These are phyloP conservation scores for Gyromitra esculenta DNA, from an alignment of 2,329 filamentous ascomycete genomes.

Conservation along the genomic window DNA sequence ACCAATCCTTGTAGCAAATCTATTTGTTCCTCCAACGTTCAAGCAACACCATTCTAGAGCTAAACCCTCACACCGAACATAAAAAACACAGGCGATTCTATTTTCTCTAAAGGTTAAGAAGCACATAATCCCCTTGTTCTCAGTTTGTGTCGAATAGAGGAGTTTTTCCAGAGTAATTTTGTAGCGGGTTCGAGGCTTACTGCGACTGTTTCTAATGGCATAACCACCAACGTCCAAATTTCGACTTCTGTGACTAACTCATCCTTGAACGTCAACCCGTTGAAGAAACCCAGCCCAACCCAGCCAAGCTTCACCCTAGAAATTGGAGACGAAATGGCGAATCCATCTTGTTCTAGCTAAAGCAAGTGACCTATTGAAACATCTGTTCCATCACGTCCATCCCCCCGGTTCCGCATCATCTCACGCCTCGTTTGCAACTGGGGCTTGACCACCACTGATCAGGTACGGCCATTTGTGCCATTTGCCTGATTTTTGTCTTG, in stretches of 20 bases:
- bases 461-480: slow-evolving; percentile 16
- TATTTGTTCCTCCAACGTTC: slow-evolving; percentile 26
- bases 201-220: slow-evolving; percentile 42
- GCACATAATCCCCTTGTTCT: slow-evolving; percentile 32
- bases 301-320: slow-evolving; percentile 18
- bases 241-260: slow-evolving; percentile 37
- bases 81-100: slow-evolving; percentile 8
- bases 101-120: neutral
- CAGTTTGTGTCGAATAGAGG: slow-evolving; percentile 2
- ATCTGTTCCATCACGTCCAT: slow-evolving; percentile 3
- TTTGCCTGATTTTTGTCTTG: slow-evolving; percentile 23
- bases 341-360: slow-evolving; percentile 10
- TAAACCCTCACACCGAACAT: slow-evolving; percentile 7
- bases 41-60: slow-evolving; percentile 20
- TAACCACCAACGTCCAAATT: slow-evolving; percentile 36
- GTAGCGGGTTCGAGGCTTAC: slow-evolving; percentile 36
- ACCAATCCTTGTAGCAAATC: slow-evolving; percentile 30
- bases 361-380: slow-evolving; percentile 16
- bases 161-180: slow-evolving; percentile 15
- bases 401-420: neutral
- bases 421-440: slow-evolving; percentile 16
- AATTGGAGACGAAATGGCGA: slow-evolving; percentile 32
- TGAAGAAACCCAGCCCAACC: slow-evolving; percentile 4
- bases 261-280: slow-evolving; percentile 7
- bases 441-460: slow-evolving; percentile 20